phyloP scores from a whole-genome alignment of 495 filamentous ascomycete genomes.

The Sordaria brevicollis region DNA sequence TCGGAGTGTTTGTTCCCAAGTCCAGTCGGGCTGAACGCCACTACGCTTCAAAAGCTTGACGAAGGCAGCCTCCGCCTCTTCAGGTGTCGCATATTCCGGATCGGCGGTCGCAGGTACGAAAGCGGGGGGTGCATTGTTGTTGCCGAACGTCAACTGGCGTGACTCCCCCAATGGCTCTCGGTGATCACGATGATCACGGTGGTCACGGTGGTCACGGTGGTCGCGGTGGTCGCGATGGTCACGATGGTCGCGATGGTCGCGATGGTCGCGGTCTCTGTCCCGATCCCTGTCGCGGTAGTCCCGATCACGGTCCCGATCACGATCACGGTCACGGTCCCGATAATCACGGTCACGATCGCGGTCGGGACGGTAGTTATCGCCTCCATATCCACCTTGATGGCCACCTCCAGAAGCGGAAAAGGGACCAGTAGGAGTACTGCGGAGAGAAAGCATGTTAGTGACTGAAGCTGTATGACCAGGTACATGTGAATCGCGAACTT shows the following conservation, averaged over 20 bases:
- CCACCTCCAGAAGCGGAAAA: slow-evolving; percentile 55
- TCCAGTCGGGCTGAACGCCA: slow-evolving; percentile 81
- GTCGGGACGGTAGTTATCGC: slow-evolving; percentile 24
- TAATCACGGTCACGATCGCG: slow-evolving; percentile 35
- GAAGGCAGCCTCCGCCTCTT: slow-evolving; percentile 92
- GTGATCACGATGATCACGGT: slow-evolving; percentile 24
- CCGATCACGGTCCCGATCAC: slow-evolving; percentile 33
- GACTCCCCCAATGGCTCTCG: slow-evolving; percentile 51
- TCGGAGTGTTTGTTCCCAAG: slow-evolving; percentile 84
- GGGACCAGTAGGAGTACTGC: slow-evolving; percentile 45
- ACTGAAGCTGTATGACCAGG: neutral
- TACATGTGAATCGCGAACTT: slow-evolving; percentile 25
- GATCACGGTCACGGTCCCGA: slow-evolving; percentile 33
- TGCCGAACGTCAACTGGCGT: slow-evolving; percentile 59
- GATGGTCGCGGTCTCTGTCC: slow-evolving; percentile 12
- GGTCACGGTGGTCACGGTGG: slow-evolving; percentile 13
- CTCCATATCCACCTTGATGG: slow-evolving; percentile 26
- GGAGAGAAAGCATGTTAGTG: slow-evolving; percentile 10
- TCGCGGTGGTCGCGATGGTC: slow-evolving; percentile 13
- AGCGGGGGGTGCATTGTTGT: slow-evolving; percentile 50
- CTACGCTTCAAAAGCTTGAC: slow-evolving; percentile 79
- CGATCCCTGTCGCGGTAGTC: slow-evolving; percentile 22
- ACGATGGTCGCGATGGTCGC: neutral
- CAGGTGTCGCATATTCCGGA: slow-evolving; percentile 72
- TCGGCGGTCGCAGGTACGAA: slow-evolving; percentile 58